Evolutionary conservation across 129 eudicot species (phyloP).

Genomic region (Tagetes patula): DNA sequence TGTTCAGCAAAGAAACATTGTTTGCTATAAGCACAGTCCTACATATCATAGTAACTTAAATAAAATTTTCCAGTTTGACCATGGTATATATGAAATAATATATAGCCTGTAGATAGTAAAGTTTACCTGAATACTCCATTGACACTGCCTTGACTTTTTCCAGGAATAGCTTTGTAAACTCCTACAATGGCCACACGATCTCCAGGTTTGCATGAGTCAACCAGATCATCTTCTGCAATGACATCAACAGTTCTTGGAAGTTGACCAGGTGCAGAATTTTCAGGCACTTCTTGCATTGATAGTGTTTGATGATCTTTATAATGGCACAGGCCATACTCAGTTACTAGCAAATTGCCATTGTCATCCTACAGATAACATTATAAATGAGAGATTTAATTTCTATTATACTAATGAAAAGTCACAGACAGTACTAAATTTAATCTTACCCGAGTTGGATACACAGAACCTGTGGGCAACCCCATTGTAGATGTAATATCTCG

Average conservation of each 20-base stretch:
- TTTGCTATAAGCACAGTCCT: slow-evolving; percentile 97
- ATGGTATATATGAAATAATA: neutral
- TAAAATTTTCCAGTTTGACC: slow-evolving; percentile 5
- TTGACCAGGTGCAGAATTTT: slow-evolving; percentile 98
- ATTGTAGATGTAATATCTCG: slow-evolving; percentile 90
- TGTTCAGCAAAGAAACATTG: slow-evolving; percentile 80
- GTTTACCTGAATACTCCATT: slow-evolving; percentile 94
- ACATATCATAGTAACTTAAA: slow-evolving; percentile 27
- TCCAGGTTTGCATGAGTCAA: slow-evolving; percentile 99
- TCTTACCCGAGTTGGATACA: slow-evolving; percentile 89
- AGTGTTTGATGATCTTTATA: slow-evolving; percentile 96
- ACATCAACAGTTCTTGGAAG: slow-evolving; percentile 95
- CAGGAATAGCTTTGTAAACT: slow-evolving; percentile 91
- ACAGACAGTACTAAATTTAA: neutral
- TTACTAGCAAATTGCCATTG: slow-evolving; percentile 80
- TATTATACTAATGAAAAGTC: neutral
- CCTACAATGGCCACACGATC: slow-evolving; percentile 98
- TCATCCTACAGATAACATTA: slow-evolving; percentile 63
- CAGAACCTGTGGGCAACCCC: slow-evolving; percentile 98
- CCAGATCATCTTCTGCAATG: slow-evolving; percentile 88
- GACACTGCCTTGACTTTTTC: slow-evolving; percentile 88
- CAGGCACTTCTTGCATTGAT: slow-evolving; percentile 99
- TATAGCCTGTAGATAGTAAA: neutral
- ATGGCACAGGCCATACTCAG: slow-evolving; percentile 87
- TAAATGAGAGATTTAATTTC: slow-evolving; percentile 5